phyloP scores from a whole-genome alignment of 441 rosid species.

The Pelargonium cotyledonis region DNA sequence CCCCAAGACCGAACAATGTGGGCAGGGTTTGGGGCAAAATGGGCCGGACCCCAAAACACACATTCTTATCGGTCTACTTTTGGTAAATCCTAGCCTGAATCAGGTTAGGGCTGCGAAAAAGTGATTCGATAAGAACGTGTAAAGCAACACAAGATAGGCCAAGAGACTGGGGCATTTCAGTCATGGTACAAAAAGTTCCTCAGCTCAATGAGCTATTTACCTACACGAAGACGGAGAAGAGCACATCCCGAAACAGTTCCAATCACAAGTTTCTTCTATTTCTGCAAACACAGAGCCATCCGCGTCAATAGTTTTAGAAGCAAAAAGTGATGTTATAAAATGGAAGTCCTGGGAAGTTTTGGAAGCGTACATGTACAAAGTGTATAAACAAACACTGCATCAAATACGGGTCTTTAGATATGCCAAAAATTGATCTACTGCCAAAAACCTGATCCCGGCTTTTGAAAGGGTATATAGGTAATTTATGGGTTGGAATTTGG shows the following conservation, averaged over 20 bases:
- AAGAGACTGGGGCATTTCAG: too few relatives aligned
- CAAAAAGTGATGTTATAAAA: background rate
- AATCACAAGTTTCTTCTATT: slow-evolving; percentile 31
- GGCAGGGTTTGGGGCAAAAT: too few relatives aligned
- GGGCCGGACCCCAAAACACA: too few relatives aligned
- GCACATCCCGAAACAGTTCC: slow-evolving; percentile 34
- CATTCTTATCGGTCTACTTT: too few relatives aligned
- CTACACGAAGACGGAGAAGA: too few relatives aligned
- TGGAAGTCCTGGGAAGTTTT: slow-evolving; percentile 1
- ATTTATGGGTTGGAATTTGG: slow-evolving; percentile 40
- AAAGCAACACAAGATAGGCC: too few relatives aligned
- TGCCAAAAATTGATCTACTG: slow-evolving; percentile 18
- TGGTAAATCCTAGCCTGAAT: too few relatives aligned
- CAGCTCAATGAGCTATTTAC: too few relatives aligned
- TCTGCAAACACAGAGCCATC: slow-evolving; percentile 28
- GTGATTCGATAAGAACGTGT: too few relatives aligned
- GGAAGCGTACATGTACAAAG: slow-evolving; percentile 49
- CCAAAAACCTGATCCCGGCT: slow-evolving; percentile 17
- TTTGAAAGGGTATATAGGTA: slow-evolving; percentile 13
- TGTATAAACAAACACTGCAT: slow-evolving; percentile 29
- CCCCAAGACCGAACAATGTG: too few relatives aligned
- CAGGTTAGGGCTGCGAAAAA: too few relatives aligned
- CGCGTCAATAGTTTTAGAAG: background rate
- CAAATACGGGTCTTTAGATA: slow-evolving; percentile 19
- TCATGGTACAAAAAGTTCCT: too few relatives aligned